Percentiles rank a stretch among this genome's conserved stretches.
Conservation (phyloP, 805 yeast species). For the Kodamaea sagamina region DNA sequence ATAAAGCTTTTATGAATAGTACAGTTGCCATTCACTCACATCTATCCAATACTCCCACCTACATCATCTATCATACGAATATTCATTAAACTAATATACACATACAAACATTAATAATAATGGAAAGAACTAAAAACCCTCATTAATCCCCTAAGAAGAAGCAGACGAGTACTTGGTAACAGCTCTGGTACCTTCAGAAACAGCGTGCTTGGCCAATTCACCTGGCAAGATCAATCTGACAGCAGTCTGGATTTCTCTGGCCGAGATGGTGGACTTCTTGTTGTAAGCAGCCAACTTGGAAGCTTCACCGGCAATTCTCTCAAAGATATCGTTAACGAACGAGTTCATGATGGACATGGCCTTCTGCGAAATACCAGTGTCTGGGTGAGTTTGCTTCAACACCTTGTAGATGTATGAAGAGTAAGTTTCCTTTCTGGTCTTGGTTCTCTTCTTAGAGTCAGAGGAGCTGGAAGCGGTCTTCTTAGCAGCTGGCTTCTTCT, state of each 20-base stretch:
- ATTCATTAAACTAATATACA: constrained; percentile 21
- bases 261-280: constrained; percentile 96
- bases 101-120: constrained; percentile 14
- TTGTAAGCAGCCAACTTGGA: constrained; percentile 98
- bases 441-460: constrained; percentile 87
- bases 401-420: constrained; percentile 98
- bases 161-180: constrained; percentile 92
- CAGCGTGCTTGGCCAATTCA: constrained; percentile 98
- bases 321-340: constrained; percentile 95
- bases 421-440: constrained; percentile 97
- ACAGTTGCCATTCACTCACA: too few relatives aligned
- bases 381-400: constrained; percentile 98
- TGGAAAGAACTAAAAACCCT: constrained; percentile 9
- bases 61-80: constrained; percentile 15
- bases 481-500: constrained; percentile 89
- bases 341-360: constrained; percentile 99
- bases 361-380: constrained; percentile 98
- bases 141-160: constrained; percentile 29
- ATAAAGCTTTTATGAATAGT: too few relatives aligned
- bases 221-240: constrained; percentile 98
- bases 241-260: constrained; percentile 98
- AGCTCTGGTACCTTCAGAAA: constrained; percentile 98
- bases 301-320: constrained; percentile 97
- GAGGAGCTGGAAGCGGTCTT: constrained; percentile 83
- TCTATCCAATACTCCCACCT: background rate